phyloP scores from a whole-genome alignment of 768 basidiomycete genomes.

The Obba rivulosa region DNA sequence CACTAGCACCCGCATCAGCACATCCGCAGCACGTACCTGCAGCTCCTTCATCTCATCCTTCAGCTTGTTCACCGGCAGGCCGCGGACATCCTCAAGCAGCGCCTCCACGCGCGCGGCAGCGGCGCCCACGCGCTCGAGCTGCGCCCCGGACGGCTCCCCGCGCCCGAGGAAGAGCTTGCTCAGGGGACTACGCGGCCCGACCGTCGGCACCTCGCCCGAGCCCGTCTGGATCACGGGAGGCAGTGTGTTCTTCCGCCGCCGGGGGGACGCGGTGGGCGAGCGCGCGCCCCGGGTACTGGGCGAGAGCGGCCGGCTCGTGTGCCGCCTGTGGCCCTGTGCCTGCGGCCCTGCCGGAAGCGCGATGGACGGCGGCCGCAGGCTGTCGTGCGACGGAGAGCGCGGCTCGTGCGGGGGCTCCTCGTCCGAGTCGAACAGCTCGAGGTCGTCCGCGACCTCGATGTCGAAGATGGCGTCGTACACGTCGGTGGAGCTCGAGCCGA shows the following conservation, averaged over 20 bases:
- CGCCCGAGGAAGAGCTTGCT: conserved; percentile 38
- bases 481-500: conserved; percentile 64
- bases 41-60: conserved; percentile 82
- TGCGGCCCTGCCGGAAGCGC: conserved; percentile 1
- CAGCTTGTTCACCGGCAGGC: conserved; percentile 58
- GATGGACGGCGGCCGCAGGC: conserved; percentile 1
- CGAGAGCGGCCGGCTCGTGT: conserved; percentile 19
- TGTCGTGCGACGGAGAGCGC: conserved; percentile 9
- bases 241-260: conserved; percentile 21
- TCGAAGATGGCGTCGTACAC: conserved; percentile 80
- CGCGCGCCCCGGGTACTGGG: conserved; percentile 12
- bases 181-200: conserved; percentile 40
- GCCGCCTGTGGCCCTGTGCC: conserved; percentile 1
- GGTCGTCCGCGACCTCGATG: conserved; percentile 44
- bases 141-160: conserved; percentile 6
- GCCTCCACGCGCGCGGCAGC: conserved; percentile 43
- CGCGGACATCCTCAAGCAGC: conserved; percentile 56
- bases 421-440: conserved; percentile 49
- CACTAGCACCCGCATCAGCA: too few species aligned
- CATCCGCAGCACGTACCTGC: conserved; percentile 41
- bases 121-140: conserved; percentile 13
- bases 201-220: conserved; percentile 18
- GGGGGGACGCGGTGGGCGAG: conserved; percentile 20
- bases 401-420: conserved; percentile 30
- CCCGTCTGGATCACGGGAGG: conserved; percentile 17